Conservation (phyloP, 2,329 filamentous ascomycete species). For the Chaetomiaceae sp. region DNA sequence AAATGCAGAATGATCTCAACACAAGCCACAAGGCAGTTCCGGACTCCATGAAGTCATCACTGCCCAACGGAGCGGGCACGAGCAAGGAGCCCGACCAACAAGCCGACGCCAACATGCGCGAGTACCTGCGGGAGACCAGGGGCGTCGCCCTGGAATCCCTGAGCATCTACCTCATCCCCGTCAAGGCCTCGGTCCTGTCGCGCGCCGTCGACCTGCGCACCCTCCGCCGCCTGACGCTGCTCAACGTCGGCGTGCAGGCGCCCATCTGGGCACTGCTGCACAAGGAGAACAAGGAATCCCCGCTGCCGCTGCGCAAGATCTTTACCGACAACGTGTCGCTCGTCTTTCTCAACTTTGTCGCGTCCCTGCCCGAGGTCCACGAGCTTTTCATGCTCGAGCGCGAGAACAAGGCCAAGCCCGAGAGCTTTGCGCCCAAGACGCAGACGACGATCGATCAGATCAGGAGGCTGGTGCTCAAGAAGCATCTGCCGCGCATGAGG, state of each 20-base stretch:
- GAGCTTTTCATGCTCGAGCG: constrained; percentile 59
- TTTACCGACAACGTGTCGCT: constrained; percentile 60
- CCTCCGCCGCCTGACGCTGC: constrained; percentile 54
- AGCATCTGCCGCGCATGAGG: constrained; percentile 51
- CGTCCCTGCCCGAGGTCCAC: constrained; percentile 49
- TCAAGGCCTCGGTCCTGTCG: constrained; percentile 54
- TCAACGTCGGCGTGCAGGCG: constrained; percentile 60
- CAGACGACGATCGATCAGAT: constrained; percentile 54
- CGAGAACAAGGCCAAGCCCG: constrained; percentile 45
- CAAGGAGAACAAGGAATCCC: constrained; percentile 48
- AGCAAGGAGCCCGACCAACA: constrained; percentile 18
- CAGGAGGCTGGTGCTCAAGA: constrained; percentile 51
- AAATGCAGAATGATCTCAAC: constrained; percentile 35
- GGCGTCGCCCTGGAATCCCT: constrained; percentile 54
- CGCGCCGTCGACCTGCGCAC: constrained; percentile 53
- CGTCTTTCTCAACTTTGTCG: constrained; percentile 50
- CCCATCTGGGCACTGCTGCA: constrained; percentile 55
- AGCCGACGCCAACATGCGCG: constrained; percentile 34
- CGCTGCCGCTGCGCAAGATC: constrained; percentile 53
- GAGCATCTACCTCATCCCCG: constrained; percentile 54
- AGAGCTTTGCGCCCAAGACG: constrained; percentile 49
- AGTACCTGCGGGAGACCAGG: constrained; percentile 55
- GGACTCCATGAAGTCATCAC: constrained; percentile 30
- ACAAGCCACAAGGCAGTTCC: constrained; percentile 35
- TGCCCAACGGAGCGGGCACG: background rate